phyloP scores from a whole-genome alignment of 768 basidiomycete genomes.

The Suillus subluteus region DNA sequence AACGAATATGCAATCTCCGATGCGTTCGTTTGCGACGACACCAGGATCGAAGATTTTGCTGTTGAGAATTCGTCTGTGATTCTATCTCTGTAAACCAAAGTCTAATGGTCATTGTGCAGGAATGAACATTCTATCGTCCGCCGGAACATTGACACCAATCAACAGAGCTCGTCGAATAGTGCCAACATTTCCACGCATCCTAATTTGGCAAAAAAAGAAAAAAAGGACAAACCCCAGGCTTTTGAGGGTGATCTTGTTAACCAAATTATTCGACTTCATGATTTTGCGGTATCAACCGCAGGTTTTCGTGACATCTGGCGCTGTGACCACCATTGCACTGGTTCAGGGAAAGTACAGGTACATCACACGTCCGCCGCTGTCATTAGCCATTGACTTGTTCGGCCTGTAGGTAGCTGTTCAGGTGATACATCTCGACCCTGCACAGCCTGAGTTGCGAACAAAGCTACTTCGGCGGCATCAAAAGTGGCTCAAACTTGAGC shows the following conservation, averaged over 20 bases:
- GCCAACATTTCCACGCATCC: neutral
- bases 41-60: neutral
- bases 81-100: neutral
- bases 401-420: neutral
- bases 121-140: neutral
- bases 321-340: neutral
- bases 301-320: neutral
- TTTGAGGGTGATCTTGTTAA: neutral
- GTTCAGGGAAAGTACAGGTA: neutral
- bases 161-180: neutral
- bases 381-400: neutral
- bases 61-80: neutral
- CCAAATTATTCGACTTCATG: neutral
- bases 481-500: constrained; percentile 42
- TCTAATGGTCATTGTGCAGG: neutral
- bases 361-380: neutral
- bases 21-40: neutral
- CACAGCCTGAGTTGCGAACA: neutral
- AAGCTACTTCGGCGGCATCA: neutral
- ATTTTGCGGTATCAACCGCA: neutral
- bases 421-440: neutral
- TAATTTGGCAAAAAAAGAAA: neutral
- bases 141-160: neutral
- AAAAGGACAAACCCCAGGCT: neutral
- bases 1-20: neutral